Conservation (phyloP, 2,329 filamentous ascomycete genomes). For the Trichoderma hamatum region DNA sequence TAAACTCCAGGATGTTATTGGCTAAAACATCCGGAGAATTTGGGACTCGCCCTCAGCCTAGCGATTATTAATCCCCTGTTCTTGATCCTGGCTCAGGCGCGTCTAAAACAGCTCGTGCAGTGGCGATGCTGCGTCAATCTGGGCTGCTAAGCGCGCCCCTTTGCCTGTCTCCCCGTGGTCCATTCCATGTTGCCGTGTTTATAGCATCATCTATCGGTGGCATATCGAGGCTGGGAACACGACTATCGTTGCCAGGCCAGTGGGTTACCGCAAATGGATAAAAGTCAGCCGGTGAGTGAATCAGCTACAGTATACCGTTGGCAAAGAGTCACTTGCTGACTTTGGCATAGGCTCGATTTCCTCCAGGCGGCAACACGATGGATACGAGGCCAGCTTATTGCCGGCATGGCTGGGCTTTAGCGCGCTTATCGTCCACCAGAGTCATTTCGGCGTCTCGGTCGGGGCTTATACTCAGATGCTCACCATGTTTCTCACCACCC, state of each 20-base stretch:
- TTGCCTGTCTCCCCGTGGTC: neutral
- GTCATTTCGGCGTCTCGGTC: neutral
- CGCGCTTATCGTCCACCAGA: neutral
- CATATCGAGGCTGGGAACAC: too few relatives aligned
- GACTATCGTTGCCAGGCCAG: too few relatives aligned
- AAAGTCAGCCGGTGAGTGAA: neutral
- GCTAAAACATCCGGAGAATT: neutral
- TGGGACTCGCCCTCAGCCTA: slow-evolving; percentile 14
- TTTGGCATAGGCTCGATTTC: neutral
- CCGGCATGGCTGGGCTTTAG: neutral
- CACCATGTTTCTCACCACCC: neutral
- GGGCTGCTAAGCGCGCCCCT: slow-evolving; percentile 9
- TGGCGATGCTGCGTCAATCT: slow-evolving; percentile 12
- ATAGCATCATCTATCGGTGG: neutral
- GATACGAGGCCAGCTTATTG: neutral
- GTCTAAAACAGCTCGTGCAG: slow-evolving; percentile 1
- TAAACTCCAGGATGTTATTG: neutral
- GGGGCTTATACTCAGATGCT: neutral
- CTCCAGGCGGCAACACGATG: neutral
- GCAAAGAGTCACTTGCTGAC: neutral
- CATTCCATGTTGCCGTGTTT: too few relatives aligned
- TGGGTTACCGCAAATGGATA: neutral
- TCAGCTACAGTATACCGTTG: neutral
- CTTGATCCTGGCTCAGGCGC: neutral
- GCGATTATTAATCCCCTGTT: neutral